Evolutionary conservation across 164 flowering plant genomes (phyloP).

Genomic region (Vitis amurensis): DNA sequence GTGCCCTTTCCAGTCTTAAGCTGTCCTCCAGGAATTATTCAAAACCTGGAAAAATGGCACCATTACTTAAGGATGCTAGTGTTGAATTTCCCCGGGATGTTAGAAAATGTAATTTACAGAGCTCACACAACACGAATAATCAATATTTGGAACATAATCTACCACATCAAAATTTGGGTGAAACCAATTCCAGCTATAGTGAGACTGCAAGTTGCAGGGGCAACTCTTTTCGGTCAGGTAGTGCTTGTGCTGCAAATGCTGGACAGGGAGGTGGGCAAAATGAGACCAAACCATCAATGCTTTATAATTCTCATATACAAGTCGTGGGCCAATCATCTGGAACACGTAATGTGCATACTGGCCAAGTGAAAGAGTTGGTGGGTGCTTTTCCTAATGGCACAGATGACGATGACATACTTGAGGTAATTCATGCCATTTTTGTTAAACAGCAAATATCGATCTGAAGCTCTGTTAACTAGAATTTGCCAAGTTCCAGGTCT

Average conservation of each 20-base stretch:
- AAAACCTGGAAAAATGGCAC: conserved; percentile 70
- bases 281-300: conserved; percentile 18
- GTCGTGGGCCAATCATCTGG: conserved; percentile 18
- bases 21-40: conserved; percentile 50
- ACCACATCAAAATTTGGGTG: conserved; percentile 20
- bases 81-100: conserved; percentile 18
- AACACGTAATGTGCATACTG: conserved; percentile 12
- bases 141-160: conserved; percentile 15
- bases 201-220: conserved; percentile 20
- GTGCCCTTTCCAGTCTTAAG: conserved; percentile 58
- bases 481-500: background rate
- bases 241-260: conserved; percentile 19
- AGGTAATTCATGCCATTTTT: conserved; percentile 49
- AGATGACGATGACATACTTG: conserved; percentile 81
- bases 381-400: conserved; percentile 31
- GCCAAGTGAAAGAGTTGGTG: conserved; percentile 19
- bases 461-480: background rate
- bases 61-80: conserved; percentile 28
- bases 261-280: conserved; percentile 16
- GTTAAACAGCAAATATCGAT: background rate
- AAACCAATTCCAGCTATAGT: conserved; percentile 15
- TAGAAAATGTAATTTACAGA: conserved; percentile 27
- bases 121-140: conserved; percentile 27
- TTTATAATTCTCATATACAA: conserved; percentile 17
- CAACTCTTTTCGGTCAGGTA: conserved; percentile 16